phyloP scores from a whole-genome alignment of 768 basidiomycete species.

The Phlebiopsis gigantea region DNA sequence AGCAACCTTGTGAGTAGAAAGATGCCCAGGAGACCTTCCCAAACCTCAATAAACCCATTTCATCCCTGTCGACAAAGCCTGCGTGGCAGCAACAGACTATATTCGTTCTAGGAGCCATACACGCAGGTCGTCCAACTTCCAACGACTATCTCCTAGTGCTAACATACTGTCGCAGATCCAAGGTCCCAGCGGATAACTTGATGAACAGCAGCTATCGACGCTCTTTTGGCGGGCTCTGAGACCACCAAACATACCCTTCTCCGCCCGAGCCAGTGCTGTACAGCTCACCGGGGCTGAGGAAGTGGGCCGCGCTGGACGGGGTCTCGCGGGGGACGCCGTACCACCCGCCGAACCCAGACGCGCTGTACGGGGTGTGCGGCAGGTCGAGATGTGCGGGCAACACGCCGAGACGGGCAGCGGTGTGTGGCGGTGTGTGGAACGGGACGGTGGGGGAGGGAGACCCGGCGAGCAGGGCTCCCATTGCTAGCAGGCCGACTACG shows the following conservation, averaged over 20 bases:
- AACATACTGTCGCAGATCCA: neutral
- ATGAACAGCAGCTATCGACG: neutral
- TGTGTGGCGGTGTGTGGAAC: neutral
- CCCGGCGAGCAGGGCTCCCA: slow-evolving; percentile 2
- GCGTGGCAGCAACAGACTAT: too few relatives aligned
- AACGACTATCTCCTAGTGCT: too few relatives aligned
- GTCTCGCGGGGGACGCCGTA: slow-evolving; percentile 1
- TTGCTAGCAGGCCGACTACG: slow-evolving; percentile 3
- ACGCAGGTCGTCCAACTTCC: too few relatives aligned
- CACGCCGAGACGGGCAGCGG: neutral
- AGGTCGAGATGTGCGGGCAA: neutral
- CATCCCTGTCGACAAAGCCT: too few relatives aligned
- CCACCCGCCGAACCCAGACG: slow-evolving; percentile 1
- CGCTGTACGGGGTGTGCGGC: slow-evolving; percentile 1
- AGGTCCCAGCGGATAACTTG: neutral
- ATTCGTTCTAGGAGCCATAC: too few relatives aligned
- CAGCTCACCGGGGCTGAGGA: neutral
- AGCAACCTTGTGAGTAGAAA: too few relatives aligned
- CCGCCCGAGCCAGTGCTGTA: neutral
- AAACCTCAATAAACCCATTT: too few relatives aligned
- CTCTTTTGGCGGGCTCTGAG: neutral
- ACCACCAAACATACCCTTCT: neutral
- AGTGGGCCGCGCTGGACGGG: neutral
- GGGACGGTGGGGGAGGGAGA: neutral
- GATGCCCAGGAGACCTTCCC: too few relatives aligned